Percentiles rank a stretch among this genome's conserved stretches.
Evolutionary conservation across 1,284 basidiomycete species (phyloP).

Genomic region (Cryptococcus hybrid): DNA sequence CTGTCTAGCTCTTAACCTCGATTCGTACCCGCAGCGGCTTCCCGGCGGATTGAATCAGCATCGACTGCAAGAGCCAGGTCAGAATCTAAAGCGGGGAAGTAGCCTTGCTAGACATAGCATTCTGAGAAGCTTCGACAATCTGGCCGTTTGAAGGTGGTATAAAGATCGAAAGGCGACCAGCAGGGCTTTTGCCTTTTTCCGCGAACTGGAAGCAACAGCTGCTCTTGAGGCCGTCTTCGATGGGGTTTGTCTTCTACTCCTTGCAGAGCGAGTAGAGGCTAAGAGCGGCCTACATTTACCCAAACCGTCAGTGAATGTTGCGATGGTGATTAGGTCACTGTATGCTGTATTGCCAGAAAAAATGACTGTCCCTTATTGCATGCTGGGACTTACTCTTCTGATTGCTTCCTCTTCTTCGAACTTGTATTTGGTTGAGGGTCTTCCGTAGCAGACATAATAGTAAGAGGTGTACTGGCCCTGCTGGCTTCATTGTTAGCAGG

Average conservation of each 20-base stretch:
- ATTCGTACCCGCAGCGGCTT: constrained; percentile 26
- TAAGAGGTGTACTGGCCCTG: background rate
- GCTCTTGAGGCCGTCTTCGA: background rate
- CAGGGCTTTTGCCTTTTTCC: background rate
- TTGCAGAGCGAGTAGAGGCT: background rate
- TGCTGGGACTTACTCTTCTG: background rate
- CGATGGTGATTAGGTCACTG: too few species aligned
- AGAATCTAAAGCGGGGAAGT: background rate
- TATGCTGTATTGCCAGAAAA: too few species aligned
- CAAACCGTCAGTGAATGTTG: too few species aligned
- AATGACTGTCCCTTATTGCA: background rate
- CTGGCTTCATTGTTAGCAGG: too few species aligned
- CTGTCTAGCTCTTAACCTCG: constrained; percentile 15
- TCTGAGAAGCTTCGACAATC: constrained; percentile 22
- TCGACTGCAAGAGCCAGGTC: constrained; percentile 4
- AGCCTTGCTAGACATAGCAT: constrained; percentile 1
- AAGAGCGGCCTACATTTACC: too few species aligned
- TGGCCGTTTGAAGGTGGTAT: constrained; percentile 19
- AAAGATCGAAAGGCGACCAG: constrained; percentile 30
- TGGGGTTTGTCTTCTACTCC: background rate
- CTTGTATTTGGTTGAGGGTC: background rate
- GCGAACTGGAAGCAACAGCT: background rate
- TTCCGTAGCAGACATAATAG: background rate
- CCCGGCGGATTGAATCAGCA: constrained; percentile 24
- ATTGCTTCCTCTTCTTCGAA: background rate